Conservation (phyloP, 2,329 filamentous ascomycete genomes). For the Xylariaceae sp. region DNA sequence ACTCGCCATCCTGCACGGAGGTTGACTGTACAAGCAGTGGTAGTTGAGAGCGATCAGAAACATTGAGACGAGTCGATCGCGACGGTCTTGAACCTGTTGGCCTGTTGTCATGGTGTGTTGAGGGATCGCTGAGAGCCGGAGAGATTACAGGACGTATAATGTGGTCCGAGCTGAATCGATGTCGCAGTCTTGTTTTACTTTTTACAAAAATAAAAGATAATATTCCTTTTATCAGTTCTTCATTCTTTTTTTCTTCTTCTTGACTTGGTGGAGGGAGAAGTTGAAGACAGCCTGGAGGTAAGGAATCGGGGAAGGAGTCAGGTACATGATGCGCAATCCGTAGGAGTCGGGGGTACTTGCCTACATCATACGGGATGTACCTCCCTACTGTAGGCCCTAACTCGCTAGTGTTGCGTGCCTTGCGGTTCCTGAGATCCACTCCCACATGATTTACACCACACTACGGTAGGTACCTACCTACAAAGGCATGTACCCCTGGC, state of each 20-base stretch:
- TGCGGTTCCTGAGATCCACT: constrained; percentile 2
- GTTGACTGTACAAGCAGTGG: neutral
- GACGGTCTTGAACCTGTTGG: neutral
- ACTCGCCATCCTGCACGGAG: neutral
- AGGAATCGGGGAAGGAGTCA: too few relatives aligned
- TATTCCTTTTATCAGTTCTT: neutral
- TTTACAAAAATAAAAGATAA: neutral
- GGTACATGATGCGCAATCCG: too few relatives aligned
- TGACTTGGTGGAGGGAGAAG: neutral
- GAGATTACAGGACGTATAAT: constrained; percentile 15
- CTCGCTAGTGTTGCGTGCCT: neutral
- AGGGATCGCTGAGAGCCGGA: neutral
- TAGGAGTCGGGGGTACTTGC: too few relatives aligned
- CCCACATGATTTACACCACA: constrained; percentile 15
- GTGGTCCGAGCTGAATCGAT: constrained; percentile 13
- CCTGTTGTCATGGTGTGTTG: neutral
- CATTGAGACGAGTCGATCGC: neutral
- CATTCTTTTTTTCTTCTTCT: neutral
- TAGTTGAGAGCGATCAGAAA: neutral
- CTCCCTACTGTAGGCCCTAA: neutral
- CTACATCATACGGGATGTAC: neutral
- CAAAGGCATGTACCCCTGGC: neutral
- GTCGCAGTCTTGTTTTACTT: constrained; percentile 16
- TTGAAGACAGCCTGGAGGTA: too few relatives aligned
- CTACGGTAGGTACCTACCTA: neutral